Evolutionary conservation across 441 rosid genomes (phyloP).

Genomic region (Breynia disticha): DNA sequence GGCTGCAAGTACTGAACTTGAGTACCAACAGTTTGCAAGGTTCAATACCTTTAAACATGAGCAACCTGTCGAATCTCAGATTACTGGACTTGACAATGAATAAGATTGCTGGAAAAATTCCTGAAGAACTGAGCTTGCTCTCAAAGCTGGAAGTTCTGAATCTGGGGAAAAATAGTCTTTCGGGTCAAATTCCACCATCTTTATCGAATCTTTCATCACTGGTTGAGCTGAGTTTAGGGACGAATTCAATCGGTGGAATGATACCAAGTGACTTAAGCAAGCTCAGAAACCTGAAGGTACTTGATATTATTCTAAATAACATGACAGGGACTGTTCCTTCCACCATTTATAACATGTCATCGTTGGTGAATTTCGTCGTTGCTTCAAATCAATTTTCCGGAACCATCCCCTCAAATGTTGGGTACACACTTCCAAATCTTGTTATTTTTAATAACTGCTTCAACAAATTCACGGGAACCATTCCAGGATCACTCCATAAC

Average conservation of each 20-base stretch:
- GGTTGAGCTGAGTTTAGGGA: constrained; percentile 22
- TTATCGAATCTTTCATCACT: constrained; percentile 36
- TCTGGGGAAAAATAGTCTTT: constrained; percentile 30
- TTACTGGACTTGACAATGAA: constrained; percentile 34
- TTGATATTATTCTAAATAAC: constrained; percentile 38
- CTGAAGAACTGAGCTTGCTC: constrained; percentile 24
- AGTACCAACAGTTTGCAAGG: constrained; percentile 34
- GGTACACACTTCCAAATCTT: constrained; percentile 43
- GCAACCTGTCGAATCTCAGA: constrained; percentile 21
- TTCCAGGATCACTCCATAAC: constrained; percentile 42
- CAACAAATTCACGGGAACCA: constrained; percentile 37
- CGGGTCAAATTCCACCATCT: constrained; percentile 33
- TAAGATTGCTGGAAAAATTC: constrained; percentile 33
- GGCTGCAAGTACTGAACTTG: constrained; percentile 29
- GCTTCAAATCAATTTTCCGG: constrained; percentile 45
- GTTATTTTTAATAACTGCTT: constrained; percentile 28
- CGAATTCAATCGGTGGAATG: constrained; percentile 28
- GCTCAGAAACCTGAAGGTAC: constrained; percentile 24
- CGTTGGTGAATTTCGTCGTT: constrained; percentile 30
- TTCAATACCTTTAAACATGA: constrained; percentile 27
- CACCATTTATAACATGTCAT: constrained; percentile 39
- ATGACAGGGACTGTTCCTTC: constrained; percentile 32
- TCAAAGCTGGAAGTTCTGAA: constrained; percentile 25
- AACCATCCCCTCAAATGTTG: constrained; percentile 33
- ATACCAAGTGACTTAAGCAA: constrained; percentile 31